A percentile compares a stretch with the other conserved stretches of the same genome.
Conservation (phyloP, 345 rosid genomes). For the Brassica juncea region DNA sequence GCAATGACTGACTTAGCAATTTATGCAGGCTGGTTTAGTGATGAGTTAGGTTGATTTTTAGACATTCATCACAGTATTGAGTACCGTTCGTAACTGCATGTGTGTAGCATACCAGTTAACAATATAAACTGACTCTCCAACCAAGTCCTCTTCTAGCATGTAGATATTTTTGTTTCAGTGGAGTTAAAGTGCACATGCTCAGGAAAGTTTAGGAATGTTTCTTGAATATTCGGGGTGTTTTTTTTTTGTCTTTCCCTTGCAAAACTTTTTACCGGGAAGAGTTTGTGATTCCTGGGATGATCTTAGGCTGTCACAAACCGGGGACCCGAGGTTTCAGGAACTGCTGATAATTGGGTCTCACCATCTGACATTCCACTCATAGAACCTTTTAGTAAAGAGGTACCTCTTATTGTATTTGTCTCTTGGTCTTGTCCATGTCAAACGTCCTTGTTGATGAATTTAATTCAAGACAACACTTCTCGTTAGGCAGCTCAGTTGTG, state of each 20-base stretch:
- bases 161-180: background rate
- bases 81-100: background rate
- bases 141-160: background rate
- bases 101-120: background rate
- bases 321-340: constrained; percentile 49
- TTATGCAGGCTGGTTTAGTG: background rate
- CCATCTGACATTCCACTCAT: constrained; percentile 52
- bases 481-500: background rate
- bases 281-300: constrained; percentile 28
- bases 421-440: constrained; percentile 20
- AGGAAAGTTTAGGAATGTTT: constrained; percentile 2
- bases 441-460: constrained; percentile 8
- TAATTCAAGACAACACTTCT: background rate
- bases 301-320: constrained; percentile 49
- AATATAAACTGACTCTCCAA: background rate
- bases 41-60: background rate
- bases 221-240: background rate
- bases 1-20: background rate
- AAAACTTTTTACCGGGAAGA: constrained; percentile 6
- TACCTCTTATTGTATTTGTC: constrained; percentile 30
- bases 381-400: constrained; percentile 51
- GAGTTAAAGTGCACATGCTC: background rate
- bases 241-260: background rate
- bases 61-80: background rate
- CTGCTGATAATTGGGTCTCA: constrained; percentile 47